Percentiles rank a stretch among this genome's conserved stretches.
Evolutionary conservation across 2,329 filamentous ascomycete species (phyloP).

Genomic region (Remersonia thermophila): DNA sequence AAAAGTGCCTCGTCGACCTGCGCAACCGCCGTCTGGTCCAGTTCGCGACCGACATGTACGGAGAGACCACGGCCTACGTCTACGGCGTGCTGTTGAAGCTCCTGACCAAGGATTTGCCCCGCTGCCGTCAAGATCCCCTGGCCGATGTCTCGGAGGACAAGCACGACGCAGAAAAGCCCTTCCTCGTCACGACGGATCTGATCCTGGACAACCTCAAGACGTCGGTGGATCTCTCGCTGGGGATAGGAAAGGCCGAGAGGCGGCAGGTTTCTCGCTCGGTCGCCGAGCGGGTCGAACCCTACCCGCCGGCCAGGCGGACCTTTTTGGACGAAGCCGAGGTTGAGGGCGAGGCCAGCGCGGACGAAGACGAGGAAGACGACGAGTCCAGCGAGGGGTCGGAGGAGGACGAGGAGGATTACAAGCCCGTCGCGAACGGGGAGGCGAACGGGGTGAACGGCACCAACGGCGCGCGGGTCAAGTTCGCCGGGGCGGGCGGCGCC

Average conservation of each 20-base stretch:
- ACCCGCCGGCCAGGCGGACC: constrained; percentile 16
- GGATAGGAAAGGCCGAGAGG: constrained; percentile 43
- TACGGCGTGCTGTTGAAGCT: constrained; percentile 62
- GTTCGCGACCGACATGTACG: constrained; percentile 59
- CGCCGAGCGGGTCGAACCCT: constrained; percentile 33
- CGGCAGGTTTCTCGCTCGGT: constrained; percentile 34
- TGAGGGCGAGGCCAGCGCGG: constrained; percentile 24
- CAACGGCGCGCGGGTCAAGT: constrained; percentile 34
- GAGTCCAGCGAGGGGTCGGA: constrained; percentile 27
- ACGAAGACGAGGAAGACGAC: constrained; percentile 24
- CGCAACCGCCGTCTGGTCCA: constrained; percentile 66
- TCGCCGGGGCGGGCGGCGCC: constrained; percentile 35
- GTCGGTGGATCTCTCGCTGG: constrained; percentile 39
- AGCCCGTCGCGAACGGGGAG: constrained; percentile 14
- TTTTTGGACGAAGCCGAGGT: constrained; percentile 19
- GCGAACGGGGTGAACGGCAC: constrained; percentile 18
- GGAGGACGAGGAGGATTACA: constrained; percentile 20
- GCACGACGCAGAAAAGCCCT: constrained; percentile 24
- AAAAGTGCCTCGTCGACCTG: constrained; percentile 71
- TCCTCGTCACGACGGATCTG: constrained; percentile 40
- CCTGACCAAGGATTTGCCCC: constrained; percentile 54
- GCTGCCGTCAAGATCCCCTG: constrained; percentile 50
- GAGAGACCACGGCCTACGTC: constrained; percentile 62
- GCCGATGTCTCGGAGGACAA: constrained; percentile 29
- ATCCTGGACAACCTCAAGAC: constrained; percentile 43